Evolutionary conservation across 495 filamentous ascomycete species (phyloP).

Genomic region (Lepidopterella palustris): DNA sequence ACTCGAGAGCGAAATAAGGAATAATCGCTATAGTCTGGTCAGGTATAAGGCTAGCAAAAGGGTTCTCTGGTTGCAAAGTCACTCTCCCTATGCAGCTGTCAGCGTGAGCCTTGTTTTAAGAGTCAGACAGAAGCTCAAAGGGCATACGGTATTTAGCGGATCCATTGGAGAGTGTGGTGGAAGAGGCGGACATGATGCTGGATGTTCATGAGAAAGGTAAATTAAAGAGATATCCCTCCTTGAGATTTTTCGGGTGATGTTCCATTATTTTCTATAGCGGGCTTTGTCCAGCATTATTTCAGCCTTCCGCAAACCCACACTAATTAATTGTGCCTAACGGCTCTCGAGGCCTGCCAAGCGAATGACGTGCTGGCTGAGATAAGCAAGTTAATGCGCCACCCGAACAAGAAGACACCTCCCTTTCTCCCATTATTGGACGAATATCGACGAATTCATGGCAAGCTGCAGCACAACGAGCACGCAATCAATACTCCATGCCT

Average conservation of each 20-base stretch:
- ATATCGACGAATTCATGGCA: neutral
- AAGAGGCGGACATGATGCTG: slow-evolving; percentile 10
- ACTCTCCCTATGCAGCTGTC: slow-evolving; percentile 46
- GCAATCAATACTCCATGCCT: too few relatives aligned
- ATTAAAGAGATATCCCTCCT: neutral
- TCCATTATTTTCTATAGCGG: too few relatives aligned
- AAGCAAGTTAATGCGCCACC: neutral
- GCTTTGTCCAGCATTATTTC: too few relatives aligned
- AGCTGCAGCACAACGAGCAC: neutral
- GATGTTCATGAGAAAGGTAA: slow-evolving; percentile 12
- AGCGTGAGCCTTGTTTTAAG: slow-evolving; percentile 9
- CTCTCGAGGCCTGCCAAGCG: too few relatives aligned
- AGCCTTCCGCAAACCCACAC: too few relatives aligned
- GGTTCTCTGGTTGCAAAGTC: slow-evolving; percentile 77
- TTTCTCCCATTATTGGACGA: neutral
- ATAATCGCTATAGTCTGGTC: slow-evolving; percentile 79
- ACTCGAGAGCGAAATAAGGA: slow-evolving; percentile 88
- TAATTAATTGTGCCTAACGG: too few relatives aligned
- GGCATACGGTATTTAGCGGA: slow-evolving; percentile 18
- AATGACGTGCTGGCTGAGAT: neutral
- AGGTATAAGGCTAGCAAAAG: slow-evolving; percentile 77
- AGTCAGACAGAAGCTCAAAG: neutral
- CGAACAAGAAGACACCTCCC: neutral
- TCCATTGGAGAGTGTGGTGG: slow-evolving; percentile 10
- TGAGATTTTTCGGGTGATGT: too few relatives aligned